Conservation (phyloP, 352 stramenopile species). For the Hyaloperonospora brassicae region DNA sequence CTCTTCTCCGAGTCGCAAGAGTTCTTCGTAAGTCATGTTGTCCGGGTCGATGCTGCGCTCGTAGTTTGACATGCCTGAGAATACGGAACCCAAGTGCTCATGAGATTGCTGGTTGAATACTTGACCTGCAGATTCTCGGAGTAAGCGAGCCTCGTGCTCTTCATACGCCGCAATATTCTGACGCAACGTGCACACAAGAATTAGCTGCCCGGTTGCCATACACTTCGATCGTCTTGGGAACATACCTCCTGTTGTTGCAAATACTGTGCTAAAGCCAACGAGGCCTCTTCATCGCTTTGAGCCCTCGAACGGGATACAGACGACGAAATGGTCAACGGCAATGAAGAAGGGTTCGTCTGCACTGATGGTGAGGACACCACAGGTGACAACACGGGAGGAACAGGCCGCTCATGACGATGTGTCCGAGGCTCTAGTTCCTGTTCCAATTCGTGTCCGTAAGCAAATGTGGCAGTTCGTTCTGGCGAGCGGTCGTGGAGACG, state of each 20-base stretch:
- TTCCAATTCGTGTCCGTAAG: slow-evolving; percentile 28
- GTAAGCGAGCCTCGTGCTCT: slow-evolving; percentile 42
- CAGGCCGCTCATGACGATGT: slow-evolving; percentile 15
- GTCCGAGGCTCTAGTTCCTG: slow-evolving; percentile 23
- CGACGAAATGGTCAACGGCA: slow-evolving; percentile 14
- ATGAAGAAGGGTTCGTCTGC: slow-evolving; percentile 14
- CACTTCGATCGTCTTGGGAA: background rate
- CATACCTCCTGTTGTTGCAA: slow-evolving; percentile 65
- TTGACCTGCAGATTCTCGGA: slow-evolving; percentile 18
- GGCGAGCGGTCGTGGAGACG: slow-evolving; percentile 16
- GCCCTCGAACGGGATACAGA: slow-evolving; percentile 12
- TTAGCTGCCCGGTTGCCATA: background rate
- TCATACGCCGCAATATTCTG: slow-evolving; percentile 67
- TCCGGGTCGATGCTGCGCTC: slow-evolving; percentile 51
- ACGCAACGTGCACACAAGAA: slow-evolving; percentile 6
- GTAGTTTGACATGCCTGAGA: slow-evolving; percentile 12
- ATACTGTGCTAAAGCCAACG: slow-evolving; percentile 53
- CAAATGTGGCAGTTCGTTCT: slow-evolving; percentile 20
- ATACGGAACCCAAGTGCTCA: slow-evolving; percentile 2
- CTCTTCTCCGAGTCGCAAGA: slow-evolving; percentile 58
- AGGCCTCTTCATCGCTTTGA: slow-evolving; percentile 50
- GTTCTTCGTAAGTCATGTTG: slow-evolving; percentile 77
- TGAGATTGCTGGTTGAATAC: slow-evolving; percentile 12
- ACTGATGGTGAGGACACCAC: slow-evolving; percentile 15
- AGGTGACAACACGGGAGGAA: slow-evolving; percentile 7